These are phyloP conservation scores for Dacryopinax spathularia DNA, from an alignment of 768 basidiomycete genomes.

Conservation along the genomic window DNA sequence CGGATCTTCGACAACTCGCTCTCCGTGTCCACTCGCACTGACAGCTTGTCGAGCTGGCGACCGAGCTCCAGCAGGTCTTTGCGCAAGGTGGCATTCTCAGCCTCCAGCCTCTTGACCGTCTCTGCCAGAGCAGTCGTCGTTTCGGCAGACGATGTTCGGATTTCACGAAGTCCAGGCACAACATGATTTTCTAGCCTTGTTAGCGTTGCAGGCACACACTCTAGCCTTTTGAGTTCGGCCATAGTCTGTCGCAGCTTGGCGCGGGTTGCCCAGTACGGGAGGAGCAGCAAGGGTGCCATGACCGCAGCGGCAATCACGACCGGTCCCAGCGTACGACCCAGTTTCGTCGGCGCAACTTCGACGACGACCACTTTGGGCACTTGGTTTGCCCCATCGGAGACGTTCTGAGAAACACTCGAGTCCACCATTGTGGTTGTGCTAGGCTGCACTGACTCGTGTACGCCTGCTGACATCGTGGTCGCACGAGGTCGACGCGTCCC, in stretches of 20 bases:
- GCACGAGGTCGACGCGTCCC: neutral
- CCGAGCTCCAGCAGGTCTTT: neutral
- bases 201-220: neutral
- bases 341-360: neutral
- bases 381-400: neutral
- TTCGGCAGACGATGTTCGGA: neutral
- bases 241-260: neutral
- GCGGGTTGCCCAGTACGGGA: neutral
- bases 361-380: neutral
- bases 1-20: conserved; percentile 1
- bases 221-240: neutral
- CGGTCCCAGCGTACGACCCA: neutral
- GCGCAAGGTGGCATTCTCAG: neutral
- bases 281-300: neutral
- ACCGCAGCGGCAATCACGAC: neutral
- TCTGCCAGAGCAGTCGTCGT: neutral
- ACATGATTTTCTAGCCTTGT: neutral
- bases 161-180: neutral
- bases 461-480: neutral
- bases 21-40: neutral
- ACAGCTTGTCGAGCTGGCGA: neutral
- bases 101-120: neutral
- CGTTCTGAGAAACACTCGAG: neutral
- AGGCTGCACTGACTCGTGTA: neutral
- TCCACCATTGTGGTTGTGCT: neutral